Percentiles rank a stretch among this genome's conserved stretches.
Conservation (phyloP, 2,329 filamentous ascomycete genomes). For the Diaporthe capsici region DNA sequence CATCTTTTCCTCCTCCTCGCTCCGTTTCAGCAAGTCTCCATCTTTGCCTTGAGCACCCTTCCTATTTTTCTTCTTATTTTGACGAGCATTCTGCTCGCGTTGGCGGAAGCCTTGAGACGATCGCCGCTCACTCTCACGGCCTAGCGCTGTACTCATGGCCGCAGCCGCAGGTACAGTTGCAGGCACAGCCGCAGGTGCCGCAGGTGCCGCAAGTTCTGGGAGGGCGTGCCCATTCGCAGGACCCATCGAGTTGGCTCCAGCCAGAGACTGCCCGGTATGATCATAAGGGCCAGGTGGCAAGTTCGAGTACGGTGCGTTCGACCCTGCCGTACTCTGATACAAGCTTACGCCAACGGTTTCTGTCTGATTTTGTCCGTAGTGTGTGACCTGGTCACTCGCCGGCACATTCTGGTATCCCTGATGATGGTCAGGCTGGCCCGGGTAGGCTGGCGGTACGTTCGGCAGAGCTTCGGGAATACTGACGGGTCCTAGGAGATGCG, state of each 20-base stretch:
- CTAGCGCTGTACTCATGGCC: constrained; percentile 7
- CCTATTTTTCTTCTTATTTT: constrained; percentile 42
- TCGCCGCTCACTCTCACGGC: constrained; percentile 39
- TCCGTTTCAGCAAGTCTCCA: constrained; percentile 30
- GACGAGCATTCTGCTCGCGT: constrained; percentile 36
- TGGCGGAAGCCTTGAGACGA: constrained; percentile 42
- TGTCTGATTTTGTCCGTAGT: constrained; percentile 30
- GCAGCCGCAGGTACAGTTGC: neutral
- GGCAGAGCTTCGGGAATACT: constrained; percentile 22
- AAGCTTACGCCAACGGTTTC: neutral
- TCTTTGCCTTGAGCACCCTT: constrained; percentile 38
- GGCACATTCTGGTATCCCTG: constrained; percentile 31
- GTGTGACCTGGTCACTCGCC: constrained; percentile 16
- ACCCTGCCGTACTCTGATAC: neutral
- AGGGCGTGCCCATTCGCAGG: neutral
- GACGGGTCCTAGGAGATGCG: constrained; percentile 49
- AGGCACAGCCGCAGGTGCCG: neutral
- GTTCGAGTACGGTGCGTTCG: constrained; percentile 10
- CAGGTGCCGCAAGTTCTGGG: constrained; percentile 9
- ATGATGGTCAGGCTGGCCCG: constrained; percentile 32
- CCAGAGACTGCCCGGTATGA: constrained; percentile 5
- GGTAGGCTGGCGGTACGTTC: constrained; percentile 25
- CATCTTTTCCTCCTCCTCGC: constrained; percentile 45
- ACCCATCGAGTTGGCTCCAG: neutral
- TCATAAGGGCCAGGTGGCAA: constrained; percentile 8